Base-by-base conservation (phyloP, 495 filamentous ascomycete genomes). In the Neurospora discreta region DNA sequence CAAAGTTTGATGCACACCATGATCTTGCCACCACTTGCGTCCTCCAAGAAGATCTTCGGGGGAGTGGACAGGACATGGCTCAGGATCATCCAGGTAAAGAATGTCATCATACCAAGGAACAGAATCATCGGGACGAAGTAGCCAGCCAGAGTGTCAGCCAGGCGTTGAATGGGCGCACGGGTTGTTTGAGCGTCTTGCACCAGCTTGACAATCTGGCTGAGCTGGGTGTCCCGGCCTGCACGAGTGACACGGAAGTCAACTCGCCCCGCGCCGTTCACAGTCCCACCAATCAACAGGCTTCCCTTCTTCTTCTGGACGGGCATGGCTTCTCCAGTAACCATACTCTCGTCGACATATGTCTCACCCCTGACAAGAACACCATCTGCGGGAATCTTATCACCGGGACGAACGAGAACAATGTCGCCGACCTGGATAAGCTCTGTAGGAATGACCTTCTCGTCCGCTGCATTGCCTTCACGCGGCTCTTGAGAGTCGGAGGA, bases 1-100 rank as follows among this genome's bases (percentile, higher is more conserved):
- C 96, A 98, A 16, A 99, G 89, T 82, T 99, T 95, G 69, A 98
- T 82, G 78, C 96, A 99, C 3, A 99, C 92, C 93, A 98, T 97
- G 69, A 98, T 83, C 77, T 90, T 92, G 38, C 95, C 95, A 70
- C 96, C 96, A 75, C 90, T 92, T 39, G 86, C 87, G 42, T 89
- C 88, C 70, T 91, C 85, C n/a, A 90, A 78, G 82, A 99, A 99
- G 43, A 98, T 92, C 77, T 89, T 87, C n/a, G 95, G 95, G 20
- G 94, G 94, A 76, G 92, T 81, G 1, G 85, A 72, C 20, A 98
- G 83, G 5, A 93, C 84, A 78, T 98, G 94, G 78, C 93, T 96
- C 33, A 99, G 86, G 67, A 98, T 82, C 93, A 98, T 98, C 95
- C 95, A 99, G 18, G 87, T 89, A 36, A 92, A 83, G 80, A 98